These are phyloP conservation scores for Fusarium albosuccineum DNA, from an alignment of 2,329 filamentous ascomycete species.

Conservation along the genomic window DNA sequence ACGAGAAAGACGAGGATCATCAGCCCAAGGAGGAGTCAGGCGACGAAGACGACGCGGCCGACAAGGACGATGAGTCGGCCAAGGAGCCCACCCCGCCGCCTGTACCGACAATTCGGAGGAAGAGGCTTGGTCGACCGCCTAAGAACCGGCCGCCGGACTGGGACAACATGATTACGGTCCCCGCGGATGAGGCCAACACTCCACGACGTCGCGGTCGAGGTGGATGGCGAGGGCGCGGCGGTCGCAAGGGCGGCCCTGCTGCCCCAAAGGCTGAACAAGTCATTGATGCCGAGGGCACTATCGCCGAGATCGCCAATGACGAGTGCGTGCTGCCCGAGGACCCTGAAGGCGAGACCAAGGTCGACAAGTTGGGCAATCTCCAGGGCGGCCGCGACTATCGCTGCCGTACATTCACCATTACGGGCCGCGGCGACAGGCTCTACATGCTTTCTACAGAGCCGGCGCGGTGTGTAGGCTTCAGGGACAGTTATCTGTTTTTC, in stretches of 20 bases:
- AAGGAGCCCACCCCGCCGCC: slow-evolving; percentile 70
- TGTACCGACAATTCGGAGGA: slow-evolving; percentile 76
- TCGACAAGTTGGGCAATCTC: slow-evolving; percentile 88
- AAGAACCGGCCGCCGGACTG: slow-evolving; percentile 87
- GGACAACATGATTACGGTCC: slow-evolving; percentile 72
- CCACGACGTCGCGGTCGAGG: slow-evolving; percentile 75
- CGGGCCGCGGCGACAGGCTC: slow-evolving; percentile 83
- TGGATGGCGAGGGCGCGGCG: slow-evolving; percentile 78
- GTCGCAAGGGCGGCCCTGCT: slow-evolving; percentile 75
- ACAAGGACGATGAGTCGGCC: slow-evolving; percentile 57
- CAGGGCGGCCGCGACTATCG: slow-evolving; percentile 90
- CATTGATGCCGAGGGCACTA: slow-evolving; percentile 93
- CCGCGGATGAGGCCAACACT: slow-evolving; percentile 67
- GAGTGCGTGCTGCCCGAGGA: slow-evolving; percentile 92
- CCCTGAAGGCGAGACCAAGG: slow-evolving; percentile 89
- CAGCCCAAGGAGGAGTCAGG: slow-evolving; percentile 67
- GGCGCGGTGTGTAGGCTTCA: slow-evolving; percentile 94
- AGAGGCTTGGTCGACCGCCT: slow-evolving; percentile 85
- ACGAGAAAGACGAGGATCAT: slow-evolving; percentile 60
- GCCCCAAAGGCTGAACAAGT: slow-evolving; percentile 85
- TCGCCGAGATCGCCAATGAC: slow-evolving; percentile 90
- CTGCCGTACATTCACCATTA: slow-evolving; percentile 93
- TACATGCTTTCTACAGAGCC: slow-evolving; percentile 99
- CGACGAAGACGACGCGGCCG: slow-evolving; percentile 54
- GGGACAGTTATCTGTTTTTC: slow-evolving; percentile 99